These are phyloP conservation scores for Cladosporium sp. DNA, from an alignment of 2,329 filamentous ascomycete genomes.

Conservation along the genomic window DNA sequence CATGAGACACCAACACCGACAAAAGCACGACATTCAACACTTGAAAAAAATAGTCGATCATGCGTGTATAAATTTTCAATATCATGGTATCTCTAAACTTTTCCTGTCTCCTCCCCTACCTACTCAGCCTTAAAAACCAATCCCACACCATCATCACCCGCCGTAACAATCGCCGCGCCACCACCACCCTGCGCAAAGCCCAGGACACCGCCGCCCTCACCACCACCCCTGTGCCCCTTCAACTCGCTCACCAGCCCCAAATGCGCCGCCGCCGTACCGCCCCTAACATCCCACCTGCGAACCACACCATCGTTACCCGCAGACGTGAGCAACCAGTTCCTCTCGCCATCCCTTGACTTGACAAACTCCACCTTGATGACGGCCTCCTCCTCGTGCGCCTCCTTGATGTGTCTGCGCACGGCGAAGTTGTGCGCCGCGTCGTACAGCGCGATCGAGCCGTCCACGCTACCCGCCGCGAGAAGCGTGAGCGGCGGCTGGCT, in stretches of 20 bases:
- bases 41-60: too few species aligned
- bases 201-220: constrained; percentile 82
- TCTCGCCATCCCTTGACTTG: constrained; percentile 32
- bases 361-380: constrained; percentile 94
- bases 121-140: constrained; percentile 57
- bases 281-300: constrained; percentile 77
- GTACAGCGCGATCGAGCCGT: constrained; percentile 74
- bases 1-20: too few species aligned
- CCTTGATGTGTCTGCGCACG: constrained; percentile 74
- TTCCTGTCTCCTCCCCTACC: neutral
- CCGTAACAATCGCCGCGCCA: constrained; percentile 76
- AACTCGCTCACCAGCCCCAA: constrained; percentile 79
- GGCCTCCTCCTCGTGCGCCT: constrained; percentile 81
- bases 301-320: constrained; percentile 92
- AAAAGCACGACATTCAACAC: too few species aligned
- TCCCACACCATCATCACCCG: constrained; percentile 76
- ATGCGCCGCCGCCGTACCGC: constrained; percentile 61
- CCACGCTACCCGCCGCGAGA: constrained; percentile 60
- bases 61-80: too few species aligned
- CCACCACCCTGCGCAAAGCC: constrained; percentile 80
- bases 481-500: constrained; percentile 57
- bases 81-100: neutral
- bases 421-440: constrained; percentile 84
- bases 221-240: constrained; percentile 81
- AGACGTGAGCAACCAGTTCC: constrained; percentile 70